Base-by-base conservation (phyloP, 2,329 filamentous ascomycete genomes). In the Trichoderma atroviride region DNA sequence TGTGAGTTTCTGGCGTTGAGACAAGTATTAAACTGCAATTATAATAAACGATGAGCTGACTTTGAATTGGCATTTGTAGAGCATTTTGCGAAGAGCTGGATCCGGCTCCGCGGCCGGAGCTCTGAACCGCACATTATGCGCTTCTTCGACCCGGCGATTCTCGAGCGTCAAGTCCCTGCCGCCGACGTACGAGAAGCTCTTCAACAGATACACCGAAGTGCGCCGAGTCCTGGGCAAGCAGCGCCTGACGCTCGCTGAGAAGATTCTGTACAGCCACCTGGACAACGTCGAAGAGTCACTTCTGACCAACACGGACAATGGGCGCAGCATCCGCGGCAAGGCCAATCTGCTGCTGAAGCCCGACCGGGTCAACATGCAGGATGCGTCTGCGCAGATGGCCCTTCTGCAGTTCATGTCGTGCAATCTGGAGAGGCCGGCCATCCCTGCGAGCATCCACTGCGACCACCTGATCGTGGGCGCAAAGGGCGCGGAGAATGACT, bases 331-430 rank as follows among this genome's bases (percentile, higher is more conserved):
- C 71, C 89, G 96, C 53, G 95, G 95, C 74, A 89, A 89, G 77
- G 94, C 94, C 62, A 98, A 97, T 79, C 86, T 99, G 81, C 97
- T 97, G 84, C 91, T 99, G 80, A 97, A 97, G 82, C 96, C 96
- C 27, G 96, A 99, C 80, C 89, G 96, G 65, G 96, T 98, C 74
- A 96, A 96, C 73, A 99, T 99, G 96, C 96, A 99, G 82, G 96
- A 99, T 84, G 96, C 96, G 16, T 97, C 93, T 35, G 96, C 96
- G 6, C 96, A 99, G 83, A 99, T 99, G 96, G 96, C 96, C 1
- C 84, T 99, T 73, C 84, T 99, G 75, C 96, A 99, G 82, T 99
- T 99, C 86, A 99, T 99, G 95, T 93, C 92, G 33, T 99, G 96
- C 81, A 92, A 93, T 68, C 86, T 99, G 66, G 92, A 91, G 33